Base-by-base conservation (phyloP, 108 stramenopile species). In the Bacterosira constricta region DNA sequence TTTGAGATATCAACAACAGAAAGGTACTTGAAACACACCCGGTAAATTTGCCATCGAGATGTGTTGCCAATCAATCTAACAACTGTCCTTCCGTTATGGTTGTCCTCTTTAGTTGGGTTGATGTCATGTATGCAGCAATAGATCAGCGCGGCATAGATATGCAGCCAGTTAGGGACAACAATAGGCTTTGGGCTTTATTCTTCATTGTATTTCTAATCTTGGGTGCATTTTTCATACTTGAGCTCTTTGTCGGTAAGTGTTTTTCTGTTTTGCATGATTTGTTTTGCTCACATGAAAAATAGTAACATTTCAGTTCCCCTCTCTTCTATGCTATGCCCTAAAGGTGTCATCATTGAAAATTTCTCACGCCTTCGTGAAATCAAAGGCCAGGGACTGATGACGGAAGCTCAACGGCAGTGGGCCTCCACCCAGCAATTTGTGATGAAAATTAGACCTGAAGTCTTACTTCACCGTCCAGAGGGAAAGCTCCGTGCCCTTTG, bases 171-270 rank as follows among this genome's bases (percentile, higher is more conserved):
- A 21, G 47, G 35, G 80, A 82, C 46, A 51, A 34, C 52, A 51
- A 79, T 46, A 18, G 41, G 23, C 12, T 47, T 26, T 69, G 77
- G 64, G 68, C 82, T 18, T 35, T 66, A 36, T 87, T 66, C 70
- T 92, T 90, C 64, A 65, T 88, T 53, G 8, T 74, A 6, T 88
- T 87, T 60, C 71, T 87, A 17, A 39, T 90, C 11, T 51, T 92
- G 18, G 86, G 87, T 18, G 62, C 84, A 26, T 90, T 88, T 74
- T 85, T 92, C 53, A 72, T 88, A 35, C 71, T 89, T 47, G 86
- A 92, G 69, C 78, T 89, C 11, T 90, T 92, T 74, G 88, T 90
- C n/a, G n/a, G n/a, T n/a, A n/a, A n/a, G n/a, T n/a, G n/a, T n/a
- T n/a, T n/a, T n/a, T n/a, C n/a, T n/a, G n/a, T n/a, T n/a, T n/a